Conservation (phyloP, 2,329 filamentous ascomycete genomes). For the Hypocreales sp. region DNA sequence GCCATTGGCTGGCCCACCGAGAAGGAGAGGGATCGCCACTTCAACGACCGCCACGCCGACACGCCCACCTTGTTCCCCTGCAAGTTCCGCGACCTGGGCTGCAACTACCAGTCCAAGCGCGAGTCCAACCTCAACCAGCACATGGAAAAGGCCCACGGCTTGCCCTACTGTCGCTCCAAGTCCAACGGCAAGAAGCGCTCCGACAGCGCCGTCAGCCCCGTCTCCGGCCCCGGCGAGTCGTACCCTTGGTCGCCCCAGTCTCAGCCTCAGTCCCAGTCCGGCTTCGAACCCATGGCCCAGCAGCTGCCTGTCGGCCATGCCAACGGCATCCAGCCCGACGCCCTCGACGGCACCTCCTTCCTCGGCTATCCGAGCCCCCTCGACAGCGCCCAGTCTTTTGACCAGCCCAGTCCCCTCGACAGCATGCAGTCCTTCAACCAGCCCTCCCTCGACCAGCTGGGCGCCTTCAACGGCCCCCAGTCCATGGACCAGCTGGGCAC, state of each 20-base stretch:
- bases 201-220: constrained; percentile 36
- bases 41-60: constrained; percentile 87
- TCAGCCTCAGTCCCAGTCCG: too few species aligned
- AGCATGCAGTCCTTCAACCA: too few species aligned
- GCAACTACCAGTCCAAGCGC: constrained; percentile 87
- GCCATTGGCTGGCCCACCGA: constrained; percentile 89
- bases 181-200: constrained; percentile 59
- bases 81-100: constrained; percentile 61
- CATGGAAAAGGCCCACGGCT: constrained; percentile 93
- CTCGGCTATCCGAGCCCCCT: too few species aligned
- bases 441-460: constrained; percentile 29
- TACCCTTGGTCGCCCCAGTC: too few species aligned
- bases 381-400: too few species aligned
- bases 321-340: too few species aligned
- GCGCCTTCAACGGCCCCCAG: constrained; percentile 31
- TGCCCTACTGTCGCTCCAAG: constrained; percentile 84
- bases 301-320: too few species aligned
- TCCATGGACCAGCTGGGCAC: constrained; percentile 25
- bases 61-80: constrained; percentile 74
- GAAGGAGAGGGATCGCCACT: constrained; percentile 90
- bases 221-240: constrained; percentile 43
- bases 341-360: too few species aligned
- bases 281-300: too few species aligned
- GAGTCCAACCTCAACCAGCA: constrained; percentile 97
- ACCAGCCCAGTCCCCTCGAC: too few species aligned